Evolutionary conservation across 441 rosid species (phyloP).

Genomic region (Dalechampia spathulata): DNA sequence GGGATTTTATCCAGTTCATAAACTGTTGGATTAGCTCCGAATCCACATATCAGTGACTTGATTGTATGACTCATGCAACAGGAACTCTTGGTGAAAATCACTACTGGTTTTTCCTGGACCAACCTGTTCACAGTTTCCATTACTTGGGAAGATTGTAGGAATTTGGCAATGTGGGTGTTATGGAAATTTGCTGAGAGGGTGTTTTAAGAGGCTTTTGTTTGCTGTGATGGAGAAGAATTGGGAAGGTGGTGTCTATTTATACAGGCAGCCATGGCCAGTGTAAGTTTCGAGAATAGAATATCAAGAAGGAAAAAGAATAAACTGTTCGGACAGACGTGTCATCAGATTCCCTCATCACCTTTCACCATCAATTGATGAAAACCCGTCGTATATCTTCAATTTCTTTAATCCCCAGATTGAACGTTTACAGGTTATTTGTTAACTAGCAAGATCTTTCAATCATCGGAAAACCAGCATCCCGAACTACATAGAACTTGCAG

Average conservation of each 20-base stretch:
- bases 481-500: too few relatives aligned
- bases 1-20: slow-evolving; percentile 55
- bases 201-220: neutral
- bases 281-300: neutral
- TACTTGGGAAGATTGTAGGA: neutral
- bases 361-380: too few relatives aligned
- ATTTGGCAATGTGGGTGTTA: neutral
- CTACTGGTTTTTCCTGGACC: slow-evolving; percentile 50
- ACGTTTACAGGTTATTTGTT: too few relatives aligned
- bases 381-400: too few relatives aligned
- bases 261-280: neutral
- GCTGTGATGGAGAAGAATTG: slow-evolving; percentile 11
- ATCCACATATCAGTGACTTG: slow-evolving; percentile 43
- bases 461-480: too few relatives aligned
- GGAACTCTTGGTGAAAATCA: slow-evolving; percentile 61
- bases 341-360: slow-evolving; percentile 11
- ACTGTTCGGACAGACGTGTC: neutral
- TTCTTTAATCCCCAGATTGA: too few relatives aligned
- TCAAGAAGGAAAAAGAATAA: neutral
- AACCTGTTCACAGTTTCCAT: slow-evolving; percentile 31
- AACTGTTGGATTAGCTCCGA: slow-evolving; percentile 52
- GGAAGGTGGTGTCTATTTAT: slow-evolving; percentile 22
- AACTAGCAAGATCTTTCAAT: too few relatives aligned
- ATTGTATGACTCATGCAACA: slow-evolving; percentile 68
- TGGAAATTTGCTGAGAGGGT: neutral